A percentile compares a stretch with the other conserved stretches of the same genome.
These are phyloP conservation scores for Verticillium isaacii DNA, from an alignment of 2,329 filamentous ascomycete genomes.

Conservation along the genomic window DNA sequence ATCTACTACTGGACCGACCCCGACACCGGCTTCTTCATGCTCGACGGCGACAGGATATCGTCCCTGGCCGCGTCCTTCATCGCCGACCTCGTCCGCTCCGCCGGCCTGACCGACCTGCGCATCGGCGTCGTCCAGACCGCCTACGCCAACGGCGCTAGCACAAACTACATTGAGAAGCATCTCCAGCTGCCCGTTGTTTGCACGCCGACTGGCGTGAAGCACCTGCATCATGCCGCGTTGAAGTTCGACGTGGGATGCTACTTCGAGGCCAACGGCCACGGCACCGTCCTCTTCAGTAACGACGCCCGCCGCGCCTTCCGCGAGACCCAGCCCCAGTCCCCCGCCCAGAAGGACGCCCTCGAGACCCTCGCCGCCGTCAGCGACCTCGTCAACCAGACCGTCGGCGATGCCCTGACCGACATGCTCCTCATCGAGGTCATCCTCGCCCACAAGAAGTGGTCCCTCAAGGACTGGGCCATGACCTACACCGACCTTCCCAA, in stretches of 20 bases:
- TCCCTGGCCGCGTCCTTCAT: slow-evolving; percentile 93
- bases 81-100: slow-evolving; percentile 76
- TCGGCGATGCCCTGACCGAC: slow-evolving; percentile 93
- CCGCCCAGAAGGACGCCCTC: slow-evolving; percentile 84
- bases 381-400: slow-evolving; percentile 96
- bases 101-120: slow-evolving; percentile 75
- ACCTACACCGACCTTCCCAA: slow-evolving; percentile 95
- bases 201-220: slow-evolving; percentile 94
- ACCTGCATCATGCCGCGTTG: slow-evolving; percentile 93
- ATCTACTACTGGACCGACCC: slow-evolving; percentile 92
- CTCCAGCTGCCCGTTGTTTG: slow-evolving; percentile 86
- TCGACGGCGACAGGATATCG: slow-evolving; percentile 95
- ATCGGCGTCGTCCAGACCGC: slow-evolving; percentile 96
- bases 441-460: slow-evolving; percentile 91
- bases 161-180: slow-evolving; percentile 83
- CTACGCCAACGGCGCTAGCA: slow-evolving; percentile 94
- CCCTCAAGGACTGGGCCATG: slow-evolving; percentile 81
- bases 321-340: slow-evolving; percentile 78
- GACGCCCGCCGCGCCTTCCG: slow-evolving; percentile 75
- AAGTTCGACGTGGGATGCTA: slow-evolving; percentile 96
- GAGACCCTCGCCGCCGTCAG: slow-evolving; percentile 78
- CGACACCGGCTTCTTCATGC: slow-evolving; percentile 79
- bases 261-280: slow-evolving; percentile 98
- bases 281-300: slow-evolving; percentile 89
- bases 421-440: slow-evolving; percentile 95